phyloP scores from a whole-genome alignment of 2,329 filamentous ascomycete genomes.

The Magnaporthiopsis rhizophila region DNA sequence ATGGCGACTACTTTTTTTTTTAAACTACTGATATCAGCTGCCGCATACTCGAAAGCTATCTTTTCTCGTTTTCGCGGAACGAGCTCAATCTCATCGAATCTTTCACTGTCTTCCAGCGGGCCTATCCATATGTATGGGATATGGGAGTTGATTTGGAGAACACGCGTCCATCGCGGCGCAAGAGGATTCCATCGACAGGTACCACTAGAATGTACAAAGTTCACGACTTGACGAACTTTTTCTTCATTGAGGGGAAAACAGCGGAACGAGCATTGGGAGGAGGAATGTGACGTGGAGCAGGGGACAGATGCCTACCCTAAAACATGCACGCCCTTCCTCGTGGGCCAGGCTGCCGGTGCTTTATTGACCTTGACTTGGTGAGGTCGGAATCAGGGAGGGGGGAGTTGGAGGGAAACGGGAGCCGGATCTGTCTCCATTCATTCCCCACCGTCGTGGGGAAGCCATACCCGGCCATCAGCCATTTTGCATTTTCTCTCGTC shows the following conservation, averaged over 20 bases:
- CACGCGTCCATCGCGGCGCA: neutral
- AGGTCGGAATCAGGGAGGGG: neutral
- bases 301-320: neutral
- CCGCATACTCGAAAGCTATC: neutral
- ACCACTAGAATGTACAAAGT: conserved; percentile 10
- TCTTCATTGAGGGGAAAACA: neutral
- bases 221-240: conserved; percentile 12
- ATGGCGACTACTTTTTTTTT: no score
- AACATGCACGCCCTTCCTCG: neutral
- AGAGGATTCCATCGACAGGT: neutral
- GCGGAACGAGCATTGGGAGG: neutral
- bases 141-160: no score
- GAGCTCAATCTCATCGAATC: neutral
- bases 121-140: no score
- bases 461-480: neutral
- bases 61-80: neutral
- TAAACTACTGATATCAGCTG: no score
- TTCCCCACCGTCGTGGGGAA: neutral
- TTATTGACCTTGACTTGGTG: neutral
- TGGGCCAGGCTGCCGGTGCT: neutral
- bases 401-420: conserved; percentile 1
- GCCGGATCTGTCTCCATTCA: neutral
- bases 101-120: neutral
- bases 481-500: neutral
- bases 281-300: neutral